Base-by-base conservation (phyloP, 176 grass and related monocot species). In the Raddia distichophylla region DNA sequence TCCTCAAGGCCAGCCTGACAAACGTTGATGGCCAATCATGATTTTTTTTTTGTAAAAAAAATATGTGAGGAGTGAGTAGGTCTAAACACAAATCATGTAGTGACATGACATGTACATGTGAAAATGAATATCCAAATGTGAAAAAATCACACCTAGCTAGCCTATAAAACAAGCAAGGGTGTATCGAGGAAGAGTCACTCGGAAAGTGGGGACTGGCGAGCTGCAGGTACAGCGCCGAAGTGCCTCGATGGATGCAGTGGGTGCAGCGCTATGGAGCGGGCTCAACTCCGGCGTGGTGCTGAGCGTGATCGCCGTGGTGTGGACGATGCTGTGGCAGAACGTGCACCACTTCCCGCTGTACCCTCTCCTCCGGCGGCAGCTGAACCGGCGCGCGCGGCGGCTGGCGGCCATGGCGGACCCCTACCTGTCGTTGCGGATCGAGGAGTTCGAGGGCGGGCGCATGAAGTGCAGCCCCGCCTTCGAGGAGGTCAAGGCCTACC, bases 271-370 rank as follows among this genome's bases (percentile, higher is more conserved):
- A 53, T n/a, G 19, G 69, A 34, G 70, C 47, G 84, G 85, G 66
- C 81, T 87, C 10, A 87, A 67, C 63, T 88, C 85, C 15, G 85
- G 86, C 52, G 71, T 76, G 70, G 56, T 71, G 35, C 71, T 87
- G 12, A 89, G 87, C 76, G 56, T 89, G 63, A 69, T 89, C 75
- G 75, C 63, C 2, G 80, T 86, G 69, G 48, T 80, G 61, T 86
- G 85, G 89, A 87, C 80, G 85, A 9, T 73, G 70, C 44, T 81
- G 53, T 84, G 78, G 89, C 76, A 73, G 78, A 81, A 83, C 76
- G 71, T 88, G 52, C 86, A 88, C 75, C 50, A 51, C 75, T 69
- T 84, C 4, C 81, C 84, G 52, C 86, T 88, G 75, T 70, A 76
- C 27, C 65, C 64, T 45, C 54, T 83, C 34, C 42, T 87, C 70